A percentile compares a stretch with the other conserved stretches of the same genome.
phyloP scores from a whole-genome alignment of 2,329 filamentous ascomycete genomes.

The Phyllosticta citriasiana region DNA sequence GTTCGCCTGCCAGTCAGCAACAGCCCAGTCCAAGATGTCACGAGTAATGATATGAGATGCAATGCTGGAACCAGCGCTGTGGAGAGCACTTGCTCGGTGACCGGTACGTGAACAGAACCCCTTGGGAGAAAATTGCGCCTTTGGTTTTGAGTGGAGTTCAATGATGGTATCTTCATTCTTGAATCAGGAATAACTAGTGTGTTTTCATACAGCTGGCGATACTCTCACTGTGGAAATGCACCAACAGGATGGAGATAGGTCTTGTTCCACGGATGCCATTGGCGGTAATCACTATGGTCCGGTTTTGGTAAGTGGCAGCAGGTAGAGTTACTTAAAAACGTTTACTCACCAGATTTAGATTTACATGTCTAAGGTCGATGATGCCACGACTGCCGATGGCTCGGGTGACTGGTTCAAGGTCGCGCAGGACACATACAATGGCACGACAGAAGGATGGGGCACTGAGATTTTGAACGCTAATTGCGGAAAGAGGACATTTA shows the following conservation, averaged over 20 bases:
- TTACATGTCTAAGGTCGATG: constrained; percentile 27
- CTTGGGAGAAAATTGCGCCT: not conserved
- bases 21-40: constrained; percentile 26
- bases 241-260: constrained; percentile 23
- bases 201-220: constrained; percentile 18
- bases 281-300: constrained; percentile 30
- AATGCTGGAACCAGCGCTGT: constrained; percentile 22
- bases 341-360: constrained; percentile 23
- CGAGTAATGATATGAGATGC: constrained; percentile 25
- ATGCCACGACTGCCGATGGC: constrained; percentile 43
- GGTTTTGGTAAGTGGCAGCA: constrained; percentile 37
- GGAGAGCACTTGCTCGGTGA: constrained; percentile 16
- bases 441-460: constrained; percentile 28
- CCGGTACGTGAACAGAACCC: not conserved
- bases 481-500: constrained; percentile 34
- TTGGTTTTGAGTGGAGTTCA: no score
- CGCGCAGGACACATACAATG: constrained; percentile 29
- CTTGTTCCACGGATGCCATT: constrained; percentile 24
- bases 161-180: no score
- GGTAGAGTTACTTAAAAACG: not conserved
- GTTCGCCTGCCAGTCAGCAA: constrained; percentile 38
- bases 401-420: constrained; percentile 47
- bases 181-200: constrained; percentile 11
- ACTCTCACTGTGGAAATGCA: constrained; percentile 29
- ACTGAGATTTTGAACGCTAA: constrained; percentile 32